phyloP scores from a whole-genome alignment of 495 filamentous ascomycete genomes.

The Xylaria grammica region DNA sequence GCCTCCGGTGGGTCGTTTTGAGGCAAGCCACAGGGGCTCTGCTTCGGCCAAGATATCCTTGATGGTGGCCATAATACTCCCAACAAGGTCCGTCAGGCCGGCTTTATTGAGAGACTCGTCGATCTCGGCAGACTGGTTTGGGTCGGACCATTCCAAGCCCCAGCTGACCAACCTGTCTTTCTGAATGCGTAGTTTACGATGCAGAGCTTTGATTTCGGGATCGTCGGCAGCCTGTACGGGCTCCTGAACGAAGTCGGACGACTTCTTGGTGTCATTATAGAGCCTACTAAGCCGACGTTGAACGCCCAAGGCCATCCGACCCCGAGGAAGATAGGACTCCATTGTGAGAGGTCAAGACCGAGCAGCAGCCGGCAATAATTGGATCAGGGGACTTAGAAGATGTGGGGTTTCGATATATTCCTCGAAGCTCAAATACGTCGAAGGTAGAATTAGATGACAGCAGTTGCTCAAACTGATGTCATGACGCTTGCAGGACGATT shows the following conservation, averaged over 20 bases:
- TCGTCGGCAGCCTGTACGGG: constrained; percentile 63
- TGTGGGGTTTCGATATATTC: background rate
- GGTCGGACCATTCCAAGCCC: constrained; percentile 90
- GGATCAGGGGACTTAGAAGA: background rate
- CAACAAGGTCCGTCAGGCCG: constrained; percentile 84
- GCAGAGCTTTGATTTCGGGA: constrained; percentile 59
- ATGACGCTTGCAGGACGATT: background rate
- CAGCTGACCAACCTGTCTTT: constrained; percentile 81
- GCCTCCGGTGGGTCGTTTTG: constrained; percentile 49
- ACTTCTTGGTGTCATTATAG: constrained; percentile 91
- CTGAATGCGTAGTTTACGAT: constrained; percentile 66
- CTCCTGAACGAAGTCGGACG: constrained; percentile 80
- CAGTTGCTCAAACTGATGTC: background rate
- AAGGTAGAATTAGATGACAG: background rate
- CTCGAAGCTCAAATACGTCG: background rate
- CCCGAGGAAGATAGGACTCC: constrained; percentile 54
- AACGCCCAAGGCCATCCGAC: constrained; percentile 55
- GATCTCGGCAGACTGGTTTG: constrained; percentile 71
- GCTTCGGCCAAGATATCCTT: constrained; percentile 86
- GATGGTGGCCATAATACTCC: constrained; percentile 87
- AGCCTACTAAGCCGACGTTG: constrained; percentile 82
- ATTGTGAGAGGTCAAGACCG: constrained; percentile 34
- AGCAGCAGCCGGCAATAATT: background rate
- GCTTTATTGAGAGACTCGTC: constrained; percentile 84
- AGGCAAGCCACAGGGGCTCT: constrained; percentile 72